These are phyloP conservation scores for Oenanthe javanica DNA, from an alignment of 140 eudicot genomes.

Conservation along the genomic window DNA sequence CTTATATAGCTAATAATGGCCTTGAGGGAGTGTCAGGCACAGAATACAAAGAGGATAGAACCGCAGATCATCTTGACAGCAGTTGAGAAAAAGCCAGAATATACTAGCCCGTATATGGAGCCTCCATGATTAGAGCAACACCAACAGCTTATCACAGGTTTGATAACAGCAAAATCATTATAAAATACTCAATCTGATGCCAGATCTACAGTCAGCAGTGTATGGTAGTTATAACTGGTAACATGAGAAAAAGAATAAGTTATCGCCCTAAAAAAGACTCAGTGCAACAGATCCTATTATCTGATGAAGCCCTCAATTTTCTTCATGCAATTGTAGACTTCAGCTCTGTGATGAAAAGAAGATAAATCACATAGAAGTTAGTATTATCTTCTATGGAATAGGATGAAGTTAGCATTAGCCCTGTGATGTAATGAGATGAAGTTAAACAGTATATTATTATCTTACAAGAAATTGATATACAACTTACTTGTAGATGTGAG, in stretches of 20 bases:
- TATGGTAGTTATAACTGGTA: constrained; percentile 29
- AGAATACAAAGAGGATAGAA: constrained; percentile 23
- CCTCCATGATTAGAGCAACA: constrained; percentile 20
- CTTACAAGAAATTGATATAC: constrained; percentile 3
- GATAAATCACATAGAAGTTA: not conserved
- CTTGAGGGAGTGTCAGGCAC: constrained; percentile 17
- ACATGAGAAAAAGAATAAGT: constrained; percentile 28
- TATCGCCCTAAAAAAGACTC: constrained; percentile 22
- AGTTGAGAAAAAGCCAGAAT: not conserved
- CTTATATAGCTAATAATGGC: constrained; percentile 20
- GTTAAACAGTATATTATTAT: constrained; percentile 4
- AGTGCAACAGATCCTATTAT: constrained; percentile 32
- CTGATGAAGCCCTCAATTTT: constrained; percentile 23
- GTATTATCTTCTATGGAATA: not conserved
- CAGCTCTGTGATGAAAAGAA: constrained; percentile 40
- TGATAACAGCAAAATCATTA: constrained; percentile 24
- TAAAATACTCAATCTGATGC: constrained; percentile 17
- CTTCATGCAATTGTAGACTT: constrained; percentile 36
- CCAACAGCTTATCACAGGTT: constrained; percentile 22
- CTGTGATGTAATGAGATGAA: constrained; percentile 12
- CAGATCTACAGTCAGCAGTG: constrained; percentile 29
- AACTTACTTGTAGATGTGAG: constrained; percentile 54
- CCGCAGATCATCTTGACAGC: constrained; percentile 43
- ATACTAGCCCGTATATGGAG: constrained; percentile 13
- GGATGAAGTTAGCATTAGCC: constrained; percentile 4